phyloP scores from a whole-genome alignment of 495 filamentous ascomycete genomes.

The Neurospora intermedia region DNA sequence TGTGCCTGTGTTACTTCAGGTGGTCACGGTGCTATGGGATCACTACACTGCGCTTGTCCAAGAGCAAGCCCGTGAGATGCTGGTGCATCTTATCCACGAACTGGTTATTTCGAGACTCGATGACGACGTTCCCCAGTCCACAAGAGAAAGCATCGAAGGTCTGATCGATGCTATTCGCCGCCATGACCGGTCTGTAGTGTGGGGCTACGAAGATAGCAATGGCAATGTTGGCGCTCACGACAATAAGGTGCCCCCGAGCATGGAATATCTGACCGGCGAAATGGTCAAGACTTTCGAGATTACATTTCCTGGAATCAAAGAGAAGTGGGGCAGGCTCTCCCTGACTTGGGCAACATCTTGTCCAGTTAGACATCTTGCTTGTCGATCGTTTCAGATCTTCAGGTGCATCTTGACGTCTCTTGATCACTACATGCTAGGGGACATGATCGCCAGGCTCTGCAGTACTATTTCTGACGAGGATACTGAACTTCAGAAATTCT shows the following conservation, averaged over 20 bases:
- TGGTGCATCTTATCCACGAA: constrained; percentile 95
- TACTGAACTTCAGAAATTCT: constrained; percentile 85
- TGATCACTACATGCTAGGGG: constrained; percentile 85
- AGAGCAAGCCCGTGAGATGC: constrained; percentile 93
- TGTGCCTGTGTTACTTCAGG: constrained; percentile 77
- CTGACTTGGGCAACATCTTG: constrained; percentile 95
- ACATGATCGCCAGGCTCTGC: constrained; percentile 88
- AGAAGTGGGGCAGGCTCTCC: constrained; percentile 80
- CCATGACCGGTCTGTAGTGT: constrained; percentile 74
- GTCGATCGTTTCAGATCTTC: constrained; percentile 95
- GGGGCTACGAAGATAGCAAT: constrained; percentile 88
- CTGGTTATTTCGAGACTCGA: constrained; percentile 85
- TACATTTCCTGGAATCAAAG: constrained; percentile 75
- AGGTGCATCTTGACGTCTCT: constrained; percentile 81
- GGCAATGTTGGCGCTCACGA: constrained; percentile 62
- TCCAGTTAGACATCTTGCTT: constrained; percentile 90
- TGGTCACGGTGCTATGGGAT: constrained; percentile 91
- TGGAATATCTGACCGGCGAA: constrained; percentile 70
- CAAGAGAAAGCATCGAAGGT: constrained; percentile 68
- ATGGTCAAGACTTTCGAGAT: constrained; percentile 78
- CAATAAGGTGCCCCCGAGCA: constrained; percentile 72
- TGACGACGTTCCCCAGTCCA: constrained; percentile 51
- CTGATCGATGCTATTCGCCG: constrained; percentile 86
- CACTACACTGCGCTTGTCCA: constrained; percentile 92
- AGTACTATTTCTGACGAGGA: constrained; percentile 94